Evolutionary conservation across 2,329 filamentous ascomycete genomes (phyloP), one percentile per base, ranked within the genome.

Genomic region (Colletotrichum godetiae): DNA sequence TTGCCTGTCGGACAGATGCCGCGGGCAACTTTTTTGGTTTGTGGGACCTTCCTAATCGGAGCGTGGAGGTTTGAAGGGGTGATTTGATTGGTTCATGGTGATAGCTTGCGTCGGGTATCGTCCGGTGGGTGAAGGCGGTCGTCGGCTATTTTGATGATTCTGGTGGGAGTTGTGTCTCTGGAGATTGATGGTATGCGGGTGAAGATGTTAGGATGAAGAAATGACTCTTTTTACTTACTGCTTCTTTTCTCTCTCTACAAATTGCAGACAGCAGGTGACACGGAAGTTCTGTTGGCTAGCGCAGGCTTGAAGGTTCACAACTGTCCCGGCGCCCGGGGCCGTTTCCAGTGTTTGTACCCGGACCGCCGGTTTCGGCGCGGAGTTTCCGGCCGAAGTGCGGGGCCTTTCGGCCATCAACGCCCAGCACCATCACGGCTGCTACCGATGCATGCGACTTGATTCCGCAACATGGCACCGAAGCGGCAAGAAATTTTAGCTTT

Each of bases 1-100:
- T 27, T 27, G 27, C 27, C 42, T 12, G 62, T 65, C 62, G 62
- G 62, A 12, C n/a, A 10, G 58, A 55, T 42, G 53, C 70, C 67
- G 70, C 70, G 70, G 70, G 70, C 42, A 73, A 73, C 46, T 42
- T 42, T 37, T 42, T 1, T 61, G 13, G 22, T 15, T 58, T 57
- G 53, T 12, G 29, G 29, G 52, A 49, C 53, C 63, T 66, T 42
- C 63, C 63, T 66, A 33, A 57, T 46, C 63, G 53, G 53, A 42
- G 63, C 33, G 35, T 66, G 33, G 35, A 58, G 35, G n/a, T 1
- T 0, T 2, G 8, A 12, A 4, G 7, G 22, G 6, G 24, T 27
- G 6, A 11, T 3, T 15, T 33, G 52, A 66, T 66, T 66, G 63
- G 63, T 12, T 5, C 24, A 33, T 29, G 53, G 10, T n/a, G 13